Base-by-base conservation (phyloP, 2,329 filamentous ascomycete species). In the Colletotrichum trifolii region DNA sequence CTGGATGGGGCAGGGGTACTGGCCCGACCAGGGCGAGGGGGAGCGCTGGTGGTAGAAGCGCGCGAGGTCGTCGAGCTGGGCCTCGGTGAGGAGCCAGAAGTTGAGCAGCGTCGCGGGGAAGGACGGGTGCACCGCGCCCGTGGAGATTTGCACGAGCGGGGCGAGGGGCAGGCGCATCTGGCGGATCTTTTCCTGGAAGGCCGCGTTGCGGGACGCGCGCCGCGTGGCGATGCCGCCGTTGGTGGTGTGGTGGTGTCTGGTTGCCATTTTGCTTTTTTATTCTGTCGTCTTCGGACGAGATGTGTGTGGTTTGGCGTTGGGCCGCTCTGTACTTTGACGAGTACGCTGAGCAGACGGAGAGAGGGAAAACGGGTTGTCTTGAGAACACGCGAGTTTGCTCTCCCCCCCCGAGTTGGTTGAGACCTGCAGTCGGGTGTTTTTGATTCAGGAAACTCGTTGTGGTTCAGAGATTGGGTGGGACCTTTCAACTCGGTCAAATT, bases 81-180 rank as follows among this genome's bases (percentile, higher is more conserved):
- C 78, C 74, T 91, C 89, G 13, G 89, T 93, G 42, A 94, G 84
- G 38, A 93, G 87, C 84, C 90, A 92, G 78, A 91, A 92, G 73
- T 85, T 84, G 49, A 94, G 86, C 59, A 93, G 81, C 4, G 87
- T 91, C 17, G 73, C 72, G 1, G 91, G 91, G 75, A 91, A 94
- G 60, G 80, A 75, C 0, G 88, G 85, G 71, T 92, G 90, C 2
- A 90, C 78, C n/a, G 78, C 73, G 54, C 90, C 90, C 2, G 85
- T 86, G 25, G 82, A 81, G 69, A 90, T 77, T 76, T 89, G 85
- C 8, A 91, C 87, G 6, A 94, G 86, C 1, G 91, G 90, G 0
- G 85, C 84, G 33, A 94, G 85, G 25, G 82, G 82, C 10, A 91
- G 83, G 17, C 85, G 83, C 83, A 94, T 89, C 69, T 91, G 85